These are phyloP conservation scores for Uronychia binucleata DNA, from an alignment of 73 alveolate genomes.

Conservation along the genomic window DNA sequence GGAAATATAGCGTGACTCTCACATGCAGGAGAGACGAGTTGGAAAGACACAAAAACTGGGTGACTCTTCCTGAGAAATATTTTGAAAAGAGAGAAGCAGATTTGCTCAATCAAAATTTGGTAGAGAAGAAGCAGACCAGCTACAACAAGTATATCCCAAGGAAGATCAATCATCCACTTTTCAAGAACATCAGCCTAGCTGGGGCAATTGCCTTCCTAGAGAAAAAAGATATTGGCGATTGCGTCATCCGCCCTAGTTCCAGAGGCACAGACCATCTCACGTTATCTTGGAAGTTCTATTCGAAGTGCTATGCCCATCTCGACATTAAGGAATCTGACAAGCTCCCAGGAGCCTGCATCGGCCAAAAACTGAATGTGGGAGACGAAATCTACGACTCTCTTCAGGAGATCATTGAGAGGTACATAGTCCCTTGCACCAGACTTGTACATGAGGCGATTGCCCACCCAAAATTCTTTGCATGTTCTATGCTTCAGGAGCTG, in stretches of 20 bases:
- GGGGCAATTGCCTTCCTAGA: slow-evolving; percentile 76
- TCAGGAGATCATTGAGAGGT: slow-evolving; percentile 87
- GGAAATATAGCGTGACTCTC: background rate
- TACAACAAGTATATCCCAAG: slow-evolving; percentile 69
- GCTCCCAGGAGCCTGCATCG: slow-evolving; percentile 81
- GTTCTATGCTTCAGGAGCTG: slow-evolving; percentile 55
- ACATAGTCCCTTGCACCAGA: slow-evolving; percentile 83
- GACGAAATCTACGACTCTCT: slow-evolving; percentile 83
- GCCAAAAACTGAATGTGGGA: slow-evolving; percentile 70
- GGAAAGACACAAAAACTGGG: slow-evolving; percentile 7
- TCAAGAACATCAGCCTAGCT: slow-evolving; percentile 76
- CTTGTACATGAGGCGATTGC: slow-evolving; percentile 71
- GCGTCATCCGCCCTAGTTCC: slow-evolving; percentile 87
- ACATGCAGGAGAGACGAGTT: background rate
- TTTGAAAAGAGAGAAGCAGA: slow-evolving; percentile 64
- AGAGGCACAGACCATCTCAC: slow-evolving; percentile 87
- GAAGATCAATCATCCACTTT: slow-evolving; percentile 81
- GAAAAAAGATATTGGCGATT: slow-evolving; percentile 88
- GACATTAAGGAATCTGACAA: slow-evolving; percentile 87
- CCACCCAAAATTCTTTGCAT: slow-evolving; percentile 48
- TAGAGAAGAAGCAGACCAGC: slow-evolving; percentile 36
- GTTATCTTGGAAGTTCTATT: slow-evolving; percentile 90
- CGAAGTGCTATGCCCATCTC: slow-evolving; percentile 77
- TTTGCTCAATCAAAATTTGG: slow-evolving; percentile 51
- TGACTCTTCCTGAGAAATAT: slow-evolving; percentile 40